Base-by-base conservation (phyloP, 331 rosid genomes). In the Acacia pycnantha region DNA sequence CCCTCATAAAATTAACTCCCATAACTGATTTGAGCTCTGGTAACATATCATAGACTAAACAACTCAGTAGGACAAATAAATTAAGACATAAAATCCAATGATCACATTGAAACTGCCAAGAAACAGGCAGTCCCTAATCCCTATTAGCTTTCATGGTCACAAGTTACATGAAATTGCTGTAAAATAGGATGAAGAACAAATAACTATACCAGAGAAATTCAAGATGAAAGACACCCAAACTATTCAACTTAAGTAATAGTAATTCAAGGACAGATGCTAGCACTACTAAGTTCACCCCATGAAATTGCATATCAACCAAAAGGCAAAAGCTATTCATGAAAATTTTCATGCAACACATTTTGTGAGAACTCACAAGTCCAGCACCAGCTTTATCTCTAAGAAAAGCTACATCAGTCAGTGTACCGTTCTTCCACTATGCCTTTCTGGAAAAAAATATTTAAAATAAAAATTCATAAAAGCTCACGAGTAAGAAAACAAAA, bases 301-400 rank as follows among this genome's bases (percentile, higher is more conserved):
- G 61, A 80, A 78, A 48, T 78, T 44, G 59, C 76, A 83, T 64
- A 48, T 24, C 82, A 76, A 27, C 26, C 37, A 79, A 70, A 37
- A 40, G 33, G 43, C 75, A 65, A 58, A 31, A 77, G 74, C 47
- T 27, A 77, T 77, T 58, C 33, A 67, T 15, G 18, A 33, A 77
- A 73, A 46, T 77, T 77, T 71, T 37, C 53, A 82, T 19, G 51
- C 31, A 76, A 86, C 46, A 73, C 75, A 77, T 37, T 61, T 70
- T 26, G 77, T 10, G n/a, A 59, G 77, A 82, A 81, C 97, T 95
- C 85, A 95, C 84, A 95, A 96, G 89, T 83, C 99, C 98, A 48
- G 95, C 93, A 59, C 98, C 94, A 44, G 98, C 97, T 81, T 87
- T 83, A 78, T 96, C 98, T 77, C 97, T 88, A 44, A 93, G 83